Percentiles rank a stretch among this genome's conserved stretches.
Conservation (phyloP, 257 asterid species). For the Orobanche coerulescens region DNA sequence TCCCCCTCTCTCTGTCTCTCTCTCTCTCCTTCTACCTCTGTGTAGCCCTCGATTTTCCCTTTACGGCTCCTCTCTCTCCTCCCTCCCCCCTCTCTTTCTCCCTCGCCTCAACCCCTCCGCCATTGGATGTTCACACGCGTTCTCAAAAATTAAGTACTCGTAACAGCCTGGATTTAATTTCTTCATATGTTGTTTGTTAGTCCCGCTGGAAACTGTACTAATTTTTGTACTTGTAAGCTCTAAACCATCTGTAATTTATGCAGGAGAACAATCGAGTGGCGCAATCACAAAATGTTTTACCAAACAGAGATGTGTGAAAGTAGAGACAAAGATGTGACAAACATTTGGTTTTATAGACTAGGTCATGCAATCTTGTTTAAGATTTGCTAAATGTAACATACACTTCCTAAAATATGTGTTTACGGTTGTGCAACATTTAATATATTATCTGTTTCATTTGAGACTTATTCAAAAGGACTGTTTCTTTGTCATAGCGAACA, state of each 20-base stretch:
- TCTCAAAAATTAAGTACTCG: not conserved
- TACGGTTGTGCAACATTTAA: not conserved
- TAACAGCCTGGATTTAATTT: not conserved
- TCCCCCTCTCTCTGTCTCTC: no score
- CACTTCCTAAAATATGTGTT: not conserved
- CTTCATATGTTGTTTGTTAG: not conserved
- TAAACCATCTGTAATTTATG: conserved; percentile 1
- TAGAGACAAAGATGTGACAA: conserved; percentile 35
- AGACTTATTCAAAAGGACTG: not conserved
- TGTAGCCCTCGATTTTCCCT: no score
- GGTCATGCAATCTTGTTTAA: not conserved
- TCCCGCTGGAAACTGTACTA: not conserved
- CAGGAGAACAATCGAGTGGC: conserved; percentile 52
- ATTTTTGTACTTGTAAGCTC: not conserved
- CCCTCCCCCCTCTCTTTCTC: no score
- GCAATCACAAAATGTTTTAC: conserved; percentile 42
- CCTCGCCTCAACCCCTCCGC: no score
- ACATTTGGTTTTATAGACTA: not conserved
- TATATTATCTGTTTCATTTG: not conserved
- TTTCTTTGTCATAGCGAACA: no score
- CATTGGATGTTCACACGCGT: not conserved
- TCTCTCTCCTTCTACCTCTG: no score
- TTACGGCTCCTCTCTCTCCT: no score
- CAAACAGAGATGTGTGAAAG: conserved; percentile 59
- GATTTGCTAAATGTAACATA: not conserved